Evolutionary conservation across 2,329 filamentous ascomycete genomes (phyloP), one percentile per base, ranked within the genome.

Genomic region (Ramularia endophylla): DNA sequence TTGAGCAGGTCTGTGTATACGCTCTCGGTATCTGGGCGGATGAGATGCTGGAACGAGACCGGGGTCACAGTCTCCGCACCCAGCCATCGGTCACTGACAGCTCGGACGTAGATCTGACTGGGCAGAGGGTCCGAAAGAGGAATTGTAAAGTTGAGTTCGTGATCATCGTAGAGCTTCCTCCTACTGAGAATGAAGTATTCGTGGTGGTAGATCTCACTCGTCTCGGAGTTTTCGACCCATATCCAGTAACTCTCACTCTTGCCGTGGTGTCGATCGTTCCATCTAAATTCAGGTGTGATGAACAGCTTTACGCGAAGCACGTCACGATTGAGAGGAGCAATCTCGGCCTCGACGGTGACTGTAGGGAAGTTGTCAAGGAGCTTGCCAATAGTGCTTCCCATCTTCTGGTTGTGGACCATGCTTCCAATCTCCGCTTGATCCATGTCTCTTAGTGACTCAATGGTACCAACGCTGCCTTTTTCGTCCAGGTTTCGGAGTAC

Each of bases 181-280:
- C 88, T 77, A 47, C 81, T 94, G 5, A 98, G 74, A 42, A 98
- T 92, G 66, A 98, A 97, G 65, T 84, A 95, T 62, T 98, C 92
- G 51, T 97, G 87, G 56, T 98, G 92, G 57, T 95, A 97, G 29
- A 98, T 97, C 64, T 97, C 89, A 0, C 87, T 89, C 0, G 89
- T 95, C 56, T 97, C 92, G 0, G 90, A 95, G 61, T 97, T 95
- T 64, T 98, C 92, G 3, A 98, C 90, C 94, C 92, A 98, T 43
- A 98, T 84, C 77, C 94, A 98, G 67, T 94, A 98, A 3, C 90
- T 90, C 59, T 98, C 92, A 0, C 90, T 95, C 2, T 82, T 87
- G 13, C 94, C 94, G 59, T 98, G 89, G 44, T 95, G 78, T 34
- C 85, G 81, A 53, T 97, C 90, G 54, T 95, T 94, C 92, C 92